These are phyloP conservation scores for Ganoderma meredithae DNA, from an alignment of 1,284 basidiomycete genomes.

Conservation along the genomic window DNA sequence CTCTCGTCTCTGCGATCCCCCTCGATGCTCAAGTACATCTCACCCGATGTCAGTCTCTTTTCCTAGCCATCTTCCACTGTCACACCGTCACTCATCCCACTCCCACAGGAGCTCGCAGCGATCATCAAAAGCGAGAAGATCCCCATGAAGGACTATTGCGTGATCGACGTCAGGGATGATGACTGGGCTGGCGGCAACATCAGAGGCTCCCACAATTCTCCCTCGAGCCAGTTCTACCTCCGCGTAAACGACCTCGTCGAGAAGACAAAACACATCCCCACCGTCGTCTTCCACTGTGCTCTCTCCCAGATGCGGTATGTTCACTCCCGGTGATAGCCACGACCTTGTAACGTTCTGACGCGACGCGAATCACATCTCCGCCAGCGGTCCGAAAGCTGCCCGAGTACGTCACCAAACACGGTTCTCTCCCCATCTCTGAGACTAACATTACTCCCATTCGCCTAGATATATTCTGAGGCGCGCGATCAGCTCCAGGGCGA, in stretches of 20 bases:
- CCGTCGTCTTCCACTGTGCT: slow-evolving; percentile 79
- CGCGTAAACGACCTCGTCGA: slow-evolving; percentile 65
- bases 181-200: slow-evolving; percentile 82
- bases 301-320: slow-evolving; percentile 77
- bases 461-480: slow-evolving; percentile 72
- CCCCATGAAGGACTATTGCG: slow-evolving; percentile 68
- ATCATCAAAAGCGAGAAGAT: slow-evolving; percentile 69
- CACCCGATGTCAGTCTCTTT: slow-evolving; percentile 38
- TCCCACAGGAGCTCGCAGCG: slow-evolving; percentile 65
- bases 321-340: too few relatives aligned
- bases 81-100: not conserved
- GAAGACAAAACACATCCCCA: slow-evolving; percentile 65
- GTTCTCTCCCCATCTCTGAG: not conserved
- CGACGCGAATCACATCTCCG: not conserved
- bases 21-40: slow-evolving; percentile 41
- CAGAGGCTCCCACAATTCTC: slow-evolving; percentile 63
- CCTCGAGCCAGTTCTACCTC: slow-evolving; percentile 63
- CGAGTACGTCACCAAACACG: slow-evolving; percentile 51
- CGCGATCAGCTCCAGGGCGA: slow-evolving; percentile 48
- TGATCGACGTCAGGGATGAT: slow-evolving; percentile 82
- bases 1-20: slow-evolving; percentile 9
- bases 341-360: slow-evolving; percentile 3
- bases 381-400: slow-evolving; percentile 78
- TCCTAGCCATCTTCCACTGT: not conserved
- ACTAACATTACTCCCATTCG: not conserved